A percentile compares a stretch with the other conserved stretches of the same genome.
phyloP scores from a whole-genome alignment of 2,329 filamentous ascomycete species.

The Fusarium sp. region DNA sequence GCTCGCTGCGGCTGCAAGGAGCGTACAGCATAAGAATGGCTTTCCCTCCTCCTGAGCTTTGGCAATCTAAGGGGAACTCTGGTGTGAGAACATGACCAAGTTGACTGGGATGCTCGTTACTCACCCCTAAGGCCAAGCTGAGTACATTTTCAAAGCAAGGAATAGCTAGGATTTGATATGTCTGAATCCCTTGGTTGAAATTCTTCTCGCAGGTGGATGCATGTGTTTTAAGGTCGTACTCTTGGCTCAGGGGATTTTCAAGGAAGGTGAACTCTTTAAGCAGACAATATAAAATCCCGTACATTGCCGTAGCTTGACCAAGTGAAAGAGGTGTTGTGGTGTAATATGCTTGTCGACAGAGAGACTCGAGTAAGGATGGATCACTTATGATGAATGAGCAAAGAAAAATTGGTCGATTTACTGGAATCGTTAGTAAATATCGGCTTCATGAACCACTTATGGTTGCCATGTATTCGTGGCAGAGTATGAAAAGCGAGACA shows the following conservation, averaged over 20 bases:
- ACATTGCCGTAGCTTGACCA: slow-evolving; percentile 1
- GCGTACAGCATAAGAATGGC: slow-evolving; percentile 4
- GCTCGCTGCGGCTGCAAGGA: neutral
- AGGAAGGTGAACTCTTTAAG: neutral
- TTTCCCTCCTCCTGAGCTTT: slow-evolving; percentile 7
- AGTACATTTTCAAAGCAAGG: slow-evolving; percentile 8
- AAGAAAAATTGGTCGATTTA: slow-evolving; percentile 2
- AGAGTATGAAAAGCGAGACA: neutral
- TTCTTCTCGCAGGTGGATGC: neutral
- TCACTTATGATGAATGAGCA: slow-evolving; percentile 6
- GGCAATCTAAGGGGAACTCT: neutral
- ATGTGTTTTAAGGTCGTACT: neutral
- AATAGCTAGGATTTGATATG: neutral
- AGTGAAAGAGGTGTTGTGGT: neutral
- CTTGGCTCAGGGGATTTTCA: neutral
- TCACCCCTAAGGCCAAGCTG: slow-evolving; percentile 4
- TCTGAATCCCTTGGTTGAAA: neutral
- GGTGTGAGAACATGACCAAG: neutral
- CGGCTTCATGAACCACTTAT: neutral
- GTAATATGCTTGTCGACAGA: slow-evolving; percentile 8
- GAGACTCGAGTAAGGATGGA: neutral
- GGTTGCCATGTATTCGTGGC: neutral
- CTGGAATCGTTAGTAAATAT: neutral
- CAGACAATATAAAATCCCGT: neutral
- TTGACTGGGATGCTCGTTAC: neutral